phyloP scores from a whole-genome alignment of 164 flowering plant genomes.

The Vitis rotundifolia region DNA sequence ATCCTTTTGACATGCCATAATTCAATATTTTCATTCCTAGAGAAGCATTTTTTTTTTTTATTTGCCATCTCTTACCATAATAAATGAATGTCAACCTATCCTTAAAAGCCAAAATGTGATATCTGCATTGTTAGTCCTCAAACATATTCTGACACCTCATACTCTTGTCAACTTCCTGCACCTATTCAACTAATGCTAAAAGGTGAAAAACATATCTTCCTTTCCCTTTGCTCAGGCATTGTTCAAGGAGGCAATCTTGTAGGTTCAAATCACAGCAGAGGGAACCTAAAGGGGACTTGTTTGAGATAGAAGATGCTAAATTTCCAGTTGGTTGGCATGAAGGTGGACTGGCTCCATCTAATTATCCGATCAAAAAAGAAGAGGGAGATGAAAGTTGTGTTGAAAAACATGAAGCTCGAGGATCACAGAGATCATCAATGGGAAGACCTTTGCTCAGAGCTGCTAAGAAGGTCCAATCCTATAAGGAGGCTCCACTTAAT shows the following conservation, averaged over 20 bases:
- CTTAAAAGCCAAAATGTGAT: no score
- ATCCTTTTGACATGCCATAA: no score
- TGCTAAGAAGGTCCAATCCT: slow-evolving; percentile 69
- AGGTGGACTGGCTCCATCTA: slow-evolving; percentile 13
- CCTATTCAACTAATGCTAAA: not conserved
- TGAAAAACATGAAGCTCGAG: slow-evolving; percentile 15
- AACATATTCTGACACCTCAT: not conserved
- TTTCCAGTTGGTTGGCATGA: slow-evolving; percentile 22
- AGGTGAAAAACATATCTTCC: not conserved
- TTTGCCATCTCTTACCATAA: no score
- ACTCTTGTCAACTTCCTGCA: not conserved
- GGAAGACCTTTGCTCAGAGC: slow-evolving; percentile 76
- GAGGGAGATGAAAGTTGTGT: slow-evolving; percentile 11
- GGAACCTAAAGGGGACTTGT: slow-evolving; percentile 46
- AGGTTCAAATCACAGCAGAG: slow-evolving; percentile 31
- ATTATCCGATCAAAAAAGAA: slow-evolving; percentile 13
- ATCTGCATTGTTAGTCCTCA: no score
- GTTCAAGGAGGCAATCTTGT: slow-evolving; percentile 66
- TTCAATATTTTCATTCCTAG: no score
- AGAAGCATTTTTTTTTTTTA: no score
- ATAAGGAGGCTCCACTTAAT: slow-evolving; percentile 66
- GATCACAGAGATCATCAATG: slow-evolving; percentile 48
- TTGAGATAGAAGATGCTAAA: slow-evolving; percentile 56
- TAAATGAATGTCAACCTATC: no score
- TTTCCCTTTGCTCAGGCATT: slow-evolving; percentile 32